Percentiles rank a stretch among this genome's conserved stretches.
Evolutionary conservation across 352 stramenopile genomes (phyloP).

Genomic region (Phytophthora pisi): DNA sequence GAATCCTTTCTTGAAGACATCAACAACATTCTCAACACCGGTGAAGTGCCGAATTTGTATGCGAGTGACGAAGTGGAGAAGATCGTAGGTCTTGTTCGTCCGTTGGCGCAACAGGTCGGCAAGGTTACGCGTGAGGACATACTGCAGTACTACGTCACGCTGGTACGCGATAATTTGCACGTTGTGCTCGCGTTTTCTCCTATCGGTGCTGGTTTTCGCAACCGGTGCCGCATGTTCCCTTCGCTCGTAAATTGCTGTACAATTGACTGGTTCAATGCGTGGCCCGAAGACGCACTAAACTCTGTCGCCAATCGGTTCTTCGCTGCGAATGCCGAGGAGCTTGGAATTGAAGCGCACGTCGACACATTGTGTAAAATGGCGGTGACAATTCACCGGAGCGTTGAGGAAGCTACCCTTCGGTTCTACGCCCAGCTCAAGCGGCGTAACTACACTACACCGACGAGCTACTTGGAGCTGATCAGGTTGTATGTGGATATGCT

Average conservation of each 20-base stretch:
- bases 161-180: slow-evolving; percentile 95
- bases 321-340: slow-evolving; percentile 72
- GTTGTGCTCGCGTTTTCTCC: slow-evolving; percentile 94
- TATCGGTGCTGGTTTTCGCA: slow-evolving; percentile 92
- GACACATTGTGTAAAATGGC: slow-evolving; percentile 91
- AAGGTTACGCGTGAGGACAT: slow-evolving; percentile 89
- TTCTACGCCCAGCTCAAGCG: slow-evolving; percentile 88
- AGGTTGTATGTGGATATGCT: slow-evolving; percentile 94
- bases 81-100: slow-evolving; percentile 86
- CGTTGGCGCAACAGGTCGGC: slow-evolving; percentile 72
- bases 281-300: slow-evolving; percentile 93
- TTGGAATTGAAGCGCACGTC: slow-evolving; percentile 91
- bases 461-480: slow-evolving; percentile 96
- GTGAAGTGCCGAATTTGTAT: slow-evolving; percentile 94
- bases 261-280: slow-evolving; percentile 97
- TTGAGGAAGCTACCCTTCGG: slow-evolving; percentile 83
- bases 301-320: slow-evolving; percentile 93
- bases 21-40: slow-evolving; percentile 95
- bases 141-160: slow-evolving; percentile 85
- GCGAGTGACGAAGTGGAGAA: slow-evolving; percentile 91
- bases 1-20: slow-evolving; percentile 95
- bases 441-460: slow-evolving; percentile 96
- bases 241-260: slow-evolving; percentile 95
- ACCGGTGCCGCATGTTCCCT: slow-evolving; percentile 94
- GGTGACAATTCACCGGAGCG: slow-evolving; percentile 93